Evolutionary conservation across 2,329 filamentous ascomycete species (phyloP), one percentile per base, ranked within the genome.

Genomic region (Talaromyces atroroseus): DNA sequence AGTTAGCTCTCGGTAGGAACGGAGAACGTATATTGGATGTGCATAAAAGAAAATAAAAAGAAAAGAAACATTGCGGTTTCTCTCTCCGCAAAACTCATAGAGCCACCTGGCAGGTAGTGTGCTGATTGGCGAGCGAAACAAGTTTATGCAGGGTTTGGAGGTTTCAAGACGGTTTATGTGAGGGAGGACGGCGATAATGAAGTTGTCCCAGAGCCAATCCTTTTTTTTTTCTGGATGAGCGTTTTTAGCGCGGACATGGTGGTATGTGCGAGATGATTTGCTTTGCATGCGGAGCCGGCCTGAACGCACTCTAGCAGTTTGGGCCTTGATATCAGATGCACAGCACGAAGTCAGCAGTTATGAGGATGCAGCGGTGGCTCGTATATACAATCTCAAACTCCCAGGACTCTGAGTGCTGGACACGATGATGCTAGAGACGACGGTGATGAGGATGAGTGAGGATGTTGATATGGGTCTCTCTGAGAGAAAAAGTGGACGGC

Each of bases 121-220:
- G 8, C 40, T 53, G 42, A 47, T 53, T 47, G 42, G 29, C 23
- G 29, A 38, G n/a, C 12, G 11, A 18, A 5, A 14, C 40, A 44
- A 14, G 34, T 20, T 26, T 53, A 53, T 53, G 51, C 51, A 47
- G 51, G 42, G 51, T 47, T 47, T 52, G 36, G 8, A 52, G 38
- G 29, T 34, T 34, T 34, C 29, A 34, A 34, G 29, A 34, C 29
- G 11, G 29, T 10, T 34, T 12, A 34, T 34, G 29, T 34, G 29
- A 34, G 29, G 29, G 36, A 40, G 16, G 16, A 40, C 7, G 16
- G 12, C 12, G 16, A 40, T 20, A n/a, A 40, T 40, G n/a, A 34
- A 18, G 8, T 40, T 14, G 4, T 5, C n/a, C 3, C 36, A 40
- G 36, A 40, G 36, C 36, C 36, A 40, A 40, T 40, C 16, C 36